Evolutionary conservation across 2,329 filamentous ascomycete species (phyloP).

Genomic region (Penicillium sp.): DNA sequence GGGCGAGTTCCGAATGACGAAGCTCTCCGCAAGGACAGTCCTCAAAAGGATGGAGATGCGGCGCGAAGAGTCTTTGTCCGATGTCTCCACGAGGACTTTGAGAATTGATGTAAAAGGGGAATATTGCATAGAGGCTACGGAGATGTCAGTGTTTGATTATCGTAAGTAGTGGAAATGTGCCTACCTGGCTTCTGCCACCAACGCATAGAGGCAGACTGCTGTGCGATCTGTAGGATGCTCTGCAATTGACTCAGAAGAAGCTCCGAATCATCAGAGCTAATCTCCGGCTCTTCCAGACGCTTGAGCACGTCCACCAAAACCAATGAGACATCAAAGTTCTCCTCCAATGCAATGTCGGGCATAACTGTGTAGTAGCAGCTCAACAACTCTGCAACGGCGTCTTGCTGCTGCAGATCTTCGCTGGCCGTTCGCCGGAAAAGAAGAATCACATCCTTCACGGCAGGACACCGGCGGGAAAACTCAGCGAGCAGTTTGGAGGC

Average conservation of each 20-base stretch:
- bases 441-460: slow-evolving; percentile 72
- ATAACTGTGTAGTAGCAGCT: slow-evolving; percentile 79
- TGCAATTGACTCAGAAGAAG: slow-evolving; percentile 69
- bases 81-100: slow-evolving; percentile 33
- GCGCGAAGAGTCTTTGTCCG: slow-evolving; percentile 29
- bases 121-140: slow-evolving; percentile 36
- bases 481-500: slow-evolving; percentile 62
- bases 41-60: slow-evolving; percentile 33
- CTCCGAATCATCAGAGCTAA: slow-evolving; percentile 48
- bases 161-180: slow-evolving; percentile 9
- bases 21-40: slow-evolving; percentile 36
- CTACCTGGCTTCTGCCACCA: slow-evolving; percentile 74
- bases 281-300: slow-evolving; percentile 48
- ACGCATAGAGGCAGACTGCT: slow-evolving; percentile 74
- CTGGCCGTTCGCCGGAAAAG: slow-evolving; percentile 65
- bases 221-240: slow-evolving; percentile 74
- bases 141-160: slow-evolving; percentile 4
- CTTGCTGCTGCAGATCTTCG: slow-evolving; percentile 67
- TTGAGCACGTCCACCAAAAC: slow-evolving; percentile 65
- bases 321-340: slow-evolving; percentile 82
- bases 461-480: slow-evolving; percentile 72
- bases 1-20: slow-evolving; percentile 30
- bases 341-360: slow-evolving; percentile 71
- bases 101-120: slow-evolving; percentile 41
- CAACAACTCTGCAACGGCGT: slow-evolving; percentile 72